These are phyloP conservation scores for Gossypium thurberi DNA, from an alignment of 345 rosid genomes.

Conservation along the genomic window DNA sequence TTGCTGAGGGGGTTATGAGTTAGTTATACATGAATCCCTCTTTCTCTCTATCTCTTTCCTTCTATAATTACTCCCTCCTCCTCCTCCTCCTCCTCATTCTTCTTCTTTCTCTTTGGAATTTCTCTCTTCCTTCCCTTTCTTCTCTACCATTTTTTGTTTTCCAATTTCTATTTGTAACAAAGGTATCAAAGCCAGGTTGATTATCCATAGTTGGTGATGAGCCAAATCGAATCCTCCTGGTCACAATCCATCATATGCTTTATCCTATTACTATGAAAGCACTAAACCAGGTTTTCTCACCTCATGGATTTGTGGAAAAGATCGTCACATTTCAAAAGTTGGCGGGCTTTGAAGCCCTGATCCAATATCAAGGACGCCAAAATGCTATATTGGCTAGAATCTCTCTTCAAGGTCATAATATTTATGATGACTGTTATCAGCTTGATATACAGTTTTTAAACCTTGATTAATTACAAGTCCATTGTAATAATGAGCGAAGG, in stretches of 20 bases:
- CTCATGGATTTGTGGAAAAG: constrained; percentile 91
- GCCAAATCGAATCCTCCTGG: constrained; percentile 94
- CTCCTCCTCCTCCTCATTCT: too few relatives aligned
- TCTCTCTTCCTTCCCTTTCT: too few relatives aligned
- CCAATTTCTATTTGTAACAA: too few relatives aligned
- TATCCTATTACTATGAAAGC: constrained; percentile 92
- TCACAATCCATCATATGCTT: constrained; percentile 86
- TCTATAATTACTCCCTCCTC: too few relatives aligned
- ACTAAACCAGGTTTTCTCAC: constrained; percentile 91
- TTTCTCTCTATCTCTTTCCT: too few relatives aligned
- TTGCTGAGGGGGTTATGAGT: too few relatives aligned
- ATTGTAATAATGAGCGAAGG: constrained; percentile 94
- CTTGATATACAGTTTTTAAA: constrained; percentile 92
- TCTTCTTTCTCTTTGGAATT: too few relatives aligned
- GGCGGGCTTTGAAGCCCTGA: constrained; percentile 86
- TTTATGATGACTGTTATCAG: constrained; percentile 95
- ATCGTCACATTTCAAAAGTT: constrained; percentile 95
- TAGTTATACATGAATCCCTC: too few relatives aligned
- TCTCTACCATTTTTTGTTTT: too few relatives aligned
- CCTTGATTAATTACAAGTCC: constrained; percentile 96
- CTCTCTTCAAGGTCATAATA: constrained; percentile 96
- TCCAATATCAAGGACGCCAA: constrained; percentile 72
- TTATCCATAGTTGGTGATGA: not conserved
- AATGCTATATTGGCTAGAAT: constrained; percentile 77
- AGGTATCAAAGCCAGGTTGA: too few relatives aligned